These are phyloP conservation scores for Arabidopsis thaliana DNA, from an alignment of 345 rosid species.

Conservation along the genomic window TAIR10.1 NC_003071.7:16055001-16055500, in stretches of 20 bases:
- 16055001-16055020: too few relatives aligned
- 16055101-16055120: too few relatives aligned
- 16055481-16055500: conserved; percentile 55
- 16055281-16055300: conserved; percentile 36
- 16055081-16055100: too few relatives aligned
- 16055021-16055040: too few relatives aligned
- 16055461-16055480: conserved; percentile 20
- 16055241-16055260: not conserved
- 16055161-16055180: too few relatives aligned
- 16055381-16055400: conserved; percentile 36
- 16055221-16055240: conserved; percentile 21
- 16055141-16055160: too few relatives aligned
- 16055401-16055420: conserved; percentile 42
- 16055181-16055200: conserved; percentile 7
- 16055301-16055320: conserved; percentile 2
- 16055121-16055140: too few relatives aligned
- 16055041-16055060: too few relatives aligned
- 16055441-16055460: conserved; percentile 37
- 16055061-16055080: too few relatives aligned
- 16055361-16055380: conserved; percentile 45
- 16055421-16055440: conserved; percentile 45
- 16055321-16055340: conserved; percentile 21
- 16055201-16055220: conserved; percentile 1
- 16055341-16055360: conserved; percentile 34
- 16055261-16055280: conserved; percentile 41